Evolutionary conservation across 495 filamentous ascomycete genomes (phyloP).

Genomic region (Aspergillus nidulans): DNA sequence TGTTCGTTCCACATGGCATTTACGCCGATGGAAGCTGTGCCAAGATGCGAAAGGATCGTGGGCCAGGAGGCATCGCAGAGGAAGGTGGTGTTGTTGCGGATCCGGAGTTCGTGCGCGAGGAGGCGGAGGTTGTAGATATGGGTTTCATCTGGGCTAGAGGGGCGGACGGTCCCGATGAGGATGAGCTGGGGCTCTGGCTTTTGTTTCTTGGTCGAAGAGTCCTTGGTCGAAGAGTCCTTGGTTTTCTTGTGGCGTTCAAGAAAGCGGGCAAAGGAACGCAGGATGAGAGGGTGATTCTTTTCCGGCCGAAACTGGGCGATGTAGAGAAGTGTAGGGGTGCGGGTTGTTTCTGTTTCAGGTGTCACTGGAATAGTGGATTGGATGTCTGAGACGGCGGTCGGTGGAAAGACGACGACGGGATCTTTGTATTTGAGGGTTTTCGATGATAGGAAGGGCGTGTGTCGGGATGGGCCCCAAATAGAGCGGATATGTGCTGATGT

Average conservation of each 20-base stretch:
- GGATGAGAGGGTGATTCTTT: slow-evolving; percentile 85
- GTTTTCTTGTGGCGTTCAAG: slow-evolving; percentile 24
- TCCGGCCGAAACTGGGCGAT: slow-evolving; percentile 97
- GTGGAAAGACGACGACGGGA: slow-evolving; percentile 76
- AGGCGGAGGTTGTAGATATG: slow-evolving; percentile 88
- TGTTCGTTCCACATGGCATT: slow-evolving; percentile 99
- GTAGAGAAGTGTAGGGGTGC: slow-evolving; percentile 73
- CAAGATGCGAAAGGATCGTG: slow-evolving; percentile 73
- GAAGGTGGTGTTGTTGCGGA: slow-evolving; percentile 80
- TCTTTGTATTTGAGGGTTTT: slow-evolving; percentile 27
- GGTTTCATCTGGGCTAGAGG: slow-evolving; percentile 71
- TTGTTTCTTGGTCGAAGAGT: neutral
- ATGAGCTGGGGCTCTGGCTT: slow-evolving; percentile 58
- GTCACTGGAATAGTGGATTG: slow-evolving; percentile 65
- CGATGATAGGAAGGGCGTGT: slow-evolving; percentile 9
- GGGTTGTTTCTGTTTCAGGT: slow-evolving; percentile 56
- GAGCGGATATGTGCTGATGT: slow-evolving; percentile 77
- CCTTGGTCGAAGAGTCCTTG: neutral
- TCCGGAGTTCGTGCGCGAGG: slow-evolving; percentile 78
- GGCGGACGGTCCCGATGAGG: slow-evolving; percentile 82
- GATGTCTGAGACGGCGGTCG: slow-evolving; percentile 82
- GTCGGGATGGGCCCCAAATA: slow-evolving; percentile 66
- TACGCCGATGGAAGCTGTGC: slow-evolving; percentile 71
- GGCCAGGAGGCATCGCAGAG: slow-evolving; percentile 85
- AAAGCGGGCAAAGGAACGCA: slow-evolving; percentile 78